A percentile compares a stretch with the other conserved stretches of the same genome.
These are phyloP conservation scores for Trichophyton schoenleinii DNA, from an alignment of 2,329 filamentous ascomycete genomes.

Conservation along the genomic window DNA sequence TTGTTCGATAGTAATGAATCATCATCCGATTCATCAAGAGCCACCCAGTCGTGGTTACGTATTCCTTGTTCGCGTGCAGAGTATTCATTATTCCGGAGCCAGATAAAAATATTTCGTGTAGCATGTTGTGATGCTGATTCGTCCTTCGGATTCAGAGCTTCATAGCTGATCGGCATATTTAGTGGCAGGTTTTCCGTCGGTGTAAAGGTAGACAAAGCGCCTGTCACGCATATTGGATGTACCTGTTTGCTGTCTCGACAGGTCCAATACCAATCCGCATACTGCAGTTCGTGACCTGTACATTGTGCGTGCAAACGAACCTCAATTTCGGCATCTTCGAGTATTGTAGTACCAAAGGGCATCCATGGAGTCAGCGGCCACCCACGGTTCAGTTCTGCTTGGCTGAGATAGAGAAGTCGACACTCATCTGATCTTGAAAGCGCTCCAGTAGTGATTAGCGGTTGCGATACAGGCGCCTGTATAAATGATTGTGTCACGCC, in stretches of 20 bases:
- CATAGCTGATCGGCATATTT: conserved; percentile 5
- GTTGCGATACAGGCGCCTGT: conserved; percentile 16
- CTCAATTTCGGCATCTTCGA: conserved; percentile 21
- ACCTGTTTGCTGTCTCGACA: conserved; percentile 5
- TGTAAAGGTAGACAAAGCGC: not conserved
- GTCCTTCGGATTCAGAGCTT: conserved; percentile 6
- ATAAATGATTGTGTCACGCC: conserved; percentile 19
- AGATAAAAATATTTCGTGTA: conserved; percentile 22
- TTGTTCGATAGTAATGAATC: not conserved
- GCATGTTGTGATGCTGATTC: conserved; percentile 18
- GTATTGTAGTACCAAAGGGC: conserved; percentile 20
- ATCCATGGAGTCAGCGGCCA: conserved; percentile 19
- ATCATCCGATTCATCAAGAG: conserved; percentile 9
- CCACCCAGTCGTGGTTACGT: conserved; percentile 8
- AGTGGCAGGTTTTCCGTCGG: not conserved
- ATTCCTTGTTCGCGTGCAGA: conserved; percentile 8
- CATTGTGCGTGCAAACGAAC: conserved; percentile 20
- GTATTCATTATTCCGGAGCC: conserved; percentile 17
- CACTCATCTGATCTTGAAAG: conserved; percentile 17
- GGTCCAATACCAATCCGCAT: conserved; percentile 8
- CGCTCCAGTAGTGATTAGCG: not conserved
- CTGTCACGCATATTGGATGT: not conserved
- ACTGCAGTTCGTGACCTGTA: conserved; percentile 16
- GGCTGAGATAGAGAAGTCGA: conserved; percentile 20
- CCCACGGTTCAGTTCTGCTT: conserved; percentile 14